Base-by-base conservation (phyloP, 352 stramenopile species). In the Blastocystis hominis region DNA sequence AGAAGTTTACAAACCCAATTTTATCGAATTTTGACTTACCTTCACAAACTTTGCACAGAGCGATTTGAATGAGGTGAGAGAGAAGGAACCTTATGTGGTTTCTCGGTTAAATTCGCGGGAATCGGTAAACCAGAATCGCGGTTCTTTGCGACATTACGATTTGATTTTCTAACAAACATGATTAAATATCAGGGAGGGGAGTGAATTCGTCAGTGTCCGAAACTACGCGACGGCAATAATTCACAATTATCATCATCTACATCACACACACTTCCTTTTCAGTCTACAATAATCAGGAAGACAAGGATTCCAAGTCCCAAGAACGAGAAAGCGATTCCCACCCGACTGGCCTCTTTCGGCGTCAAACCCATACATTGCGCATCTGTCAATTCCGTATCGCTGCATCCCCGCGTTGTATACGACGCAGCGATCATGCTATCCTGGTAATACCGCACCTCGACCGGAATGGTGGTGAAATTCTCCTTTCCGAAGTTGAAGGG, bases 21-120 rank as follows among this genome's bases (percentile, higher is more conserved):
- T 80, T 46, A 80, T 20, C 20, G 63, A 20, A 80, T 2, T 66
- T 42, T 30, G 24, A 30, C 24, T 30, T 30, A 30, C 24, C 44
- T 50, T 47, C 38, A 38, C 20, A n/a, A 20, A 54, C 68, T 53
- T 69, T 46, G 55, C 72, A 53, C 72, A 68, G 30, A 75, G 34
- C 20, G 42, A 84, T 84, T 84, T 53, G 68, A 84, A 84, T 40
- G 30, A 84, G 55, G 24, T 53, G 72, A 84, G 72, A 68, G 72
- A 84, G 72, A 50, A 15, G 30, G 36, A 55, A 66, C 47, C 10
- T 20, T 15, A 54, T 84, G 72, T 46, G 46, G 47, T 84, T 44
- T 66, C 53, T 53, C 34, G 66, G 10, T 9, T 30, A 53, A 53
- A 69, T 53, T 69, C 72, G 72, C 72, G 72, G 72, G 53, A 84